Evolutionary conservation across 1,284 basidiomycete genomes (phyloP), one percentile per base, ranked within the genome.

Genomic region (Volvariella volvacea): DNA sequence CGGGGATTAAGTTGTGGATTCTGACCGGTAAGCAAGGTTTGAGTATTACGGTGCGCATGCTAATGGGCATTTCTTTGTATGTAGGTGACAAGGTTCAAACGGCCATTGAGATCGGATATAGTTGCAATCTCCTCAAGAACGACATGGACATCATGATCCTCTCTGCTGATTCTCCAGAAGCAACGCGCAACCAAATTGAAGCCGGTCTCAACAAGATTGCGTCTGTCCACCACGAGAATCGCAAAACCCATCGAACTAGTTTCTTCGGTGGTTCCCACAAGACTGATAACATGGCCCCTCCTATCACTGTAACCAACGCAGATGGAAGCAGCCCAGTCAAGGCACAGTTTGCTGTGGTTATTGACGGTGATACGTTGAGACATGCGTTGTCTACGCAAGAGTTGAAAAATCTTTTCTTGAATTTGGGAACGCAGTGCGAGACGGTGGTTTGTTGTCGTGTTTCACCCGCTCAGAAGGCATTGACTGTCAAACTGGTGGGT

Each of bases 361-460:
- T 98, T 48, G 94, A 99, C 59, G 95, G 95, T 4, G 92, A 97
- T 57, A 96, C 92, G 1, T 67, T 99, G 16, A 75, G 84, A 15
- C 79, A 91, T 63, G 92, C 93, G 0, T 70, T 98, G 20, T 16
- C 25, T 6, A 76, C 79, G 20, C 73, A 82, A 1, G 78, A 82
- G 22, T 68, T 97, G 52, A 95, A 94, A 61, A 73, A 78, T 1
- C 64, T 96, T 25, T 98, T 98, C 72, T 73, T 98, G 41, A 89
- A 86, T 47, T 76, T 99, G 10, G 91, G 91, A 2, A 96, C 92
- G 2, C 93, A 97, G 59, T 98, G 94, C 60, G 89, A 95, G 57
- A 95, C 94, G 1, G 94, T 98, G 15, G 92, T 98, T 20, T 98
- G 94, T 61, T 98, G 94, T 67, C 86, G 95, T 55, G 94, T 98